Conservation (phyloP, 2,329 filamentous ascomycete species). For the Trichoderma aggressivum region DNA sequence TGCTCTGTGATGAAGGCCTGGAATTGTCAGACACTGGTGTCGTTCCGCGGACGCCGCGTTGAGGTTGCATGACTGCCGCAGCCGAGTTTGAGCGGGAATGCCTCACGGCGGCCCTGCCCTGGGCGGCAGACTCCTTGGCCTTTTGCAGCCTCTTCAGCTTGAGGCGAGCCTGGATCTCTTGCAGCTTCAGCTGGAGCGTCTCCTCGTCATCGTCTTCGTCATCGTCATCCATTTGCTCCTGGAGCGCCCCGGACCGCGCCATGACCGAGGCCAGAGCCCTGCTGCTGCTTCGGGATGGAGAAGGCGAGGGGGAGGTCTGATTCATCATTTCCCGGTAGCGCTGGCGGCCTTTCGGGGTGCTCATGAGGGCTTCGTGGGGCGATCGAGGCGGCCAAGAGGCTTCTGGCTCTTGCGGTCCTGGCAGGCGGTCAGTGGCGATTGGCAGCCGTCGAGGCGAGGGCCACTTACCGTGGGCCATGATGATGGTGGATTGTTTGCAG, state of each 20-base stretch:
- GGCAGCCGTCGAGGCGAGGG: not conserved
- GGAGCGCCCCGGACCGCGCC: slow-evolving; percentile 34
- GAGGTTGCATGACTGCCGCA: slow-evolving; percentile 24
- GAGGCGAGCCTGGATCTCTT: slow-evolving; percentile 83
- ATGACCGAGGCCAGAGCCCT: slow-evolving; percentile 13
- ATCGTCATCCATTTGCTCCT: slow-evolving; percentile 29
- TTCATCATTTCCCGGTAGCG: slow-evolving; percentile 67
- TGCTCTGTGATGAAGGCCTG: slow-evolving; percentile 26
- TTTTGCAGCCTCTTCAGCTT: slow-evolving; percentile 84
- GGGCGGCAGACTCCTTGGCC: slow-evolving; percentile 28
- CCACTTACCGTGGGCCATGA: slow-evolving; percentile 20
- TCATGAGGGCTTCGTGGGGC: slow-evolving; percentile 60
- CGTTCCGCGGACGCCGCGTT: slow-evolving; percentile 26
- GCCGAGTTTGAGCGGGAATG: slow-evolving; percentile 23
- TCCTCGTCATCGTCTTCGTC: slow-evolving; percentile 81
- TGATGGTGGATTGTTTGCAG: slow-evolving; percentile 4
- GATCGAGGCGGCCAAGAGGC: slow-evolving; percentile 65
- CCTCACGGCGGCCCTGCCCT: slow-evolving; percentile 24
- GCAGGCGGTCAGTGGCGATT: slow-evolving; percentile 13
- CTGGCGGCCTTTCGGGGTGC: slow-evolving; percentile 75
- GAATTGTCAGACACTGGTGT: slow-evolving; percentile 28
- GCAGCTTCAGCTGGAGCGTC: slow-evolving; percentile 77
- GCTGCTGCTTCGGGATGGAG: slow-evolving; percentile 43
- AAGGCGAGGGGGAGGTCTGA: slow-evolving; percentile 65
- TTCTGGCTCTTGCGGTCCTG: slow-evolving; percentile 36